A percentile compares a stretch with the other conserved stretches of the same genome.
phyloP scores from a whole-genome alignment of 495 filamentous ascomycete genomes.

The Podospora sp. region DNA sequence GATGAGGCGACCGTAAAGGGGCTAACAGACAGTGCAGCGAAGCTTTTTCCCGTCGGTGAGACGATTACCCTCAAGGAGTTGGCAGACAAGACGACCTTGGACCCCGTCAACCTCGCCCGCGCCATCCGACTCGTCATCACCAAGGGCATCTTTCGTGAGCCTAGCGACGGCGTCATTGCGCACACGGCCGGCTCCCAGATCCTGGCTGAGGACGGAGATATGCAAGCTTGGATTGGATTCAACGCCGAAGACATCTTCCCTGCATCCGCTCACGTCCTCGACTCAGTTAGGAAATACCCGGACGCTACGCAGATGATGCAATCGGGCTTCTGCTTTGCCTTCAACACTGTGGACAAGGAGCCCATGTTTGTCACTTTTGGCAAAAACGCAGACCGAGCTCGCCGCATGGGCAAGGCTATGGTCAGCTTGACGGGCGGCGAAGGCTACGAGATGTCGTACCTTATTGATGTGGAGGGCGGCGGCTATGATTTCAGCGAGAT shows the following conservation, averaged over 20 bases:
- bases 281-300: constrained; percentile 40
- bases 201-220: constrained; percentile 45
- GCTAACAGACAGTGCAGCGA: constrained; percentile 30
- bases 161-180: constrained; percentile 49
- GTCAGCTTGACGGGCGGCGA: constrained; percentile 49
- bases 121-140: constrained; percentile 60
- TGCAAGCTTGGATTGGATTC: constrained; percentile 56
- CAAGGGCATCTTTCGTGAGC: constrained; percentile 59
- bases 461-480: constrained; percentile 42
- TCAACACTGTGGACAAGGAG: constrained; percentile 49
- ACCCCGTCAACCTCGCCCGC: constrained; percentile 51
- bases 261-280: constrained; percentile 43
- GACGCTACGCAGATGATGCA: constrained; percentile 45
- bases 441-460: constrained; percentile 51
- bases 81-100: constrained; percentile 42
- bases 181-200: constrained; percentile 55
- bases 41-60: constrained; percentile 41
- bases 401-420: constrained; percentile 58
- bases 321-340: constrained; percentile 53
- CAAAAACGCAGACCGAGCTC: constrained; percentile 48
- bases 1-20: not conserved
- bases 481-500: constrained; percentile 49
- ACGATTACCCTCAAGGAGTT: constrained; percentile 50
- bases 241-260: constrained; percentile 56
- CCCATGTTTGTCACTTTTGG: constrained; percentile 56